Evolutionary conservation across 2,329 filamentous ascomycete species (phyloP), one percentile per base, ranked within the genome.

Genomic region (Trichoderma sp.): DNA sequence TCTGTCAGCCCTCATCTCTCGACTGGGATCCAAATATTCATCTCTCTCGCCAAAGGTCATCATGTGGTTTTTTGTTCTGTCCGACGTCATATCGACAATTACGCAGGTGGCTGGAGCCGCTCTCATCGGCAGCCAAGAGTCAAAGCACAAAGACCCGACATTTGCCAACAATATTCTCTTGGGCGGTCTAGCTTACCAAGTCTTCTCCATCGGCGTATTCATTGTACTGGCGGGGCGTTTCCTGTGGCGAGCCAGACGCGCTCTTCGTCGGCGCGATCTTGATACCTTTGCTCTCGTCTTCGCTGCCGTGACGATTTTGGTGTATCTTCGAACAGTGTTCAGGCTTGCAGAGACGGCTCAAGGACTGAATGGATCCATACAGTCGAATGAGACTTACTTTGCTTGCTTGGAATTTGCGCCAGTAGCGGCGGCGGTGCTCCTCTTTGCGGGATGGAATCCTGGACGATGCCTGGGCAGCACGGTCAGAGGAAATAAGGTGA

Each of bases 101-200:
- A 78, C 86, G 3, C 87, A 90, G 75, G 82, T 89, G 64, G 79
- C 83, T 1, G 88, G 87, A 39, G 87, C 87, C 1, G 86, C 85
- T 1, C 75, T 88, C 26, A 86, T 89, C 61, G 88, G 87, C 6
- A 80, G 81, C 14, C 83, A 82, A 24, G 80, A 86, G 72, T 85
- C 83, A 1, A 84, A 86, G 61, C 80, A 82, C 6, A 81, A 84
- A 66, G 85, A 88, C 75, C 85, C 87, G 0, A 85, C 82, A 2
- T 83, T 80, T 1, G 82, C 84, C 1, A 89, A 89, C 75, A 84
- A 88, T 72, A 88, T 89, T 74, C 79, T 89, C 2, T 82, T 89
- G 1, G 86, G 83, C 1, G 87, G 87, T 9, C 77, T 89, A 3
- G 85, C 84, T 0, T 86, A 88, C 72, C 87, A 89, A 74, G 84